Evolutionary conservation across 2,329 filamentous ascomycete species (phyloP).

Genomic region (Byssochlamys sp.): DNA sequence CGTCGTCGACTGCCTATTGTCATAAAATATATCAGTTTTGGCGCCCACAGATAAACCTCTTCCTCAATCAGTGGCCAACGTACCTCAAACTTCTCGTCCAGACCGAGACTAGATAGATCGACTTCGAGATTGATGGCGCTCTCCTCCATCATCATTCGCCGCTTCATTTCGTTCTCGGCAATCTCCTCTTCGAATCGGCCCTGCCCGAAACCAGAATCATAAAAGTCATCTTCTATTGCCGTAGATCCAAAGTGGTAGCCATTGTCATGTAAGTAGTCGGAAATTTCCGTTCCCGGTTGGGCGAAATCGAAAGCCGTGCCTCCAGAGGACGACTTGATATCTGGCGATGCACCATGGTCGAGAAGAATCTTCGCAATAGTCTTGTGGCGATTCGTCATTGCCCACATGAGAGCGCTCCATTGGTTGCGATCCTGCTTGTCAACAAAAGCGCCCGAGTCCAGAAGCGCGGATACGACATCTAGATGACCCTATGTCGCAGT

Average conservation of each 20-base stretch:
- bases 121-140: constrained; percentile 95
- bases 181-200: constrained; percentile 94
- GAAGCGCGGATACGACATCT: constrained; percentile 70
- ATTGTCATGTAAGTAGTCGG: constrained; percentile 86
- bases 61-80: constrained; percentile 15
- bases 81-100: constrained; percentile 91
- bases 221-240: constrained; percentile 67
- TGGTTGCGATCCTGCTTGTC: constrained; percentile 92
- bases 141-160: constrained; percentile 94
- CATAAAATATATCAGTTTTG: neutral
- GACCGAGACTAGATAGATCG: constrained; percentile 84
- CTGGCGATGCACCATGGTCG: constrained; percentile 87
- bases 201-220: constrained; percentile 81
- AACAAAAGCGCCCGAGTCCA: constrained; percentile 77
- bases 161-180: constrained; percentile 88
- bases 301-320: constrained; percentile 94
- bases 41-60: neutral
- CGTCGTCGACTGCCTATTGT: constrained; percentile 49
- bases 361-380: constrained; percentile 85
- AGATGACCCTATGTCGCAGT: constrained; percentile 61
- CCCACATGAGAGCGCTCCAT: constrained; percentile 98
- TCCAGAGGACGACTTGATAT: constrained; percentile 87
- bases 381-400: constrained; percentile 97
- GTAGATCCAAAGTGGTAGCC: constrained; percentile 58
- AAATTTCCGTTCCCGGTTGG: constrained; percentile 89